Conservation (phyloP, 176 grass and related monocot genomes). For the Rhynchospora breviuscula region DNA sequence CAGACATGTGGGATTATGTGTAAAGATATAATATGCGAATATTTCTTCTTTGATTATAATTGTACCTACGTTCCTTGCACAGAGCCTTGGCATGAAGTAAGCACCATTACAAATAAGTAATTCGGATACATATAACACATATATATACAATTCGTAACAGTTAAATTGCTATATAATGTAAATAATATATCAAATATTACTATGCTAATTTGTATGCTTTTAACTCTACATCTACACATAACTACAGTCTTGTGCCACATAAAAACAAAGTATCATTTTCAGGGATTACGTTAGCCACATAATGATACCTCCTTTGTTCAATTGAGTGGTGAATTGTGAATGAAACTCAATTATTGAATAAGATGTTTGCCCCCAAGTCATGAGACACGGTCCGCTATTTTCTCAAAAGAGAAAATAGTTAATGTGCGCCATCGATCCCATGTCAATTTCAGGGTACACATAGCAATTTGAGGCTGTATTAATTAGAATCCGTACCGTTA, state of each 20-base stretch:
- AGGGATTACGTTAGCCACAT: background rate
- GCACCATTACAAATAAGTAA: background rate
- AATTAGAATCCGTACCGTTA: constrained; percentile 16
- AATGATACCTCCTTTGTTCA: background rate
- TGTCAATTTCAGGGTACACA: background rate
- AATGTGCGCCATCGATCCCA: background rate
- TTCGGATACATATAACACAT: too few relatives aligned
- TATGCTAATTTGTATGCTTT: background rate
- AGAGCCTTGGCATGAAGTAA: background rate
- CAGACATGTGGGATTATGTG: background rate
- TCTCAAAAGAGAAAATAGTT: background rate
- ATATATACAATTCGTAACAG: too few relatives aligned
- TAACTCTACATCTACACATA: background rate
- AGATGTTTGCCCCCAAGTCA: background rate
- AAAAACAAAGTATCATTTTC: background rate
- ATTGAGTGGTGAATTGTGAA: constrained; percentile 1
- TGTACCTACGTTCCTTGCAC: background rate
- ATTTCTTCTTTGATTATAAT: too few relatives aligned
- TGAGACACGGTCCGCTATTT: background rate
- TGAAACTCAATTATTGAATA: constrained; percentile 7
- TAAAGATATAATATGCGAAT: too few relatives aligned
- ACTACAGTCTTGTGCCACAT: background rate
- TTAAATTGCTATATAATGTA: too few relatives aligned
- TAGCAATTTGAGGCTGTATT: background rate
- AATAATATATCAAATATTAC: too few relatives aligned